Conservation (phyloP, 2,329 filamentous ascomycete species). For the Seiridium cupressi region DNA sequence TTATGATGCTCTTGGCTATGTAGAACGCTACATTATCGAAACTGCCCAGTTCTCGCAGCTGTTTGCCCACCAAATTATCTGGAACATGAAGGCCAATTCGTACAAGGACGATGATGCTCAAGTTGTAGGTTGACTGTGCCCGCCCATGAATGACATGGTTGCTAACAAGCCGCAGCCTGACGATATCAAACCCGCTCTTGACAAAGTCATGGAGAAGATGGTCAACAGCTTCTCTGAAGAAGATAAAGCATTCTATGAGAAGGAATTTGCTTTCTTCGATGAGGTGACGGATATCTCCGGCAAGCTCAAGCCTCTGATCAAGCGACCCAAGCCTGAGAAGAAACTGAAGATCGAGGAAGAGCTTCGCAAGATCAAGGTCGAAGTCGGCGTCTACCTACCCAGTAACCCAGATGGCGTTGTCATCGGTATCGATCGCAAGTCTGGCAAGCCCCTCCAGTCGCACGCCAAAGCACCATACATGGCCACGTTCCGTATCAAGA, state of each 20-base stretch:
- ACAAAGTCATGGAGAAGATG: slow-evolving; percentile 83
- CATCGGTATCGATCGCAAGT: slow-evolving; percentile 96
- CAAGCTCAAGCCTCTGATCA: slow-evolving; percentile 91
- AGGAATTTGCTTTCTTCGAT: slow-evolving; percentile 97
- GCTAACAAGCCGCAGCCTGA: slow-evolving; percentile 61
- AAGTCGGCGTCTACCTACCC: slow-evolving; percentile 94
- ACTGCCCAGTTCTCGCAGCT: slow-evolving; percentile 97
- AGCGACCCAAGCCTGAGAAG: slow-evolving; percentile 90
- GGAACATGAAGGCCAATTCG: slow-evolving; percentile 99
- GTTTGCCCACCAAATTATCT: slow-evolving; percentile 99
- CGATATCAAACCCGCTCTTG: slow-evolving; percentile 87
- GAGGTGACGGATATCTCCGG: slow-evolving; percentile 95
- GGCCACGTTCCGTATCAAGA: slow-evolving; percentile 97
- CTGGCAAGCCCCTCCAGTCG: slow-evolving; percentile 93
- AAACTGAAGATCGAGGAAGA: slow-evolving; percentile 99
- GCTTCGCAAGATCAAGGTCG: slow-evolving; percentile 92
- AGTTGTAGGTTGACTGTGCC: slow-evolving; percentile 54
- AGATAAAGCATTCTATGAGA: slow-evolving; percentile 85
- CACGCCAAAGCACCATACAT: slow-evolving; percentile 99
- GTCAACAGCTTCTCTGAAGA: slow-evolving; percentile 75
- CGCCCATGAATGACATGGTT: not conserved
- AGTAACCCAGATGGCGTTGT: slow-evolving; percentile 97
- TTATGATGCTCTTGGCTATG: slow-evolving; percentile 90
- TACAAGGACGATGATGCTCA: slow-evolving; percentile 95
- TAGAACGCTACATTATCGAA: slow-evolving; percentile 94